Conservation (phyloP, 805 yeast genomes). For the Kazachstania taianensis region DNA sequence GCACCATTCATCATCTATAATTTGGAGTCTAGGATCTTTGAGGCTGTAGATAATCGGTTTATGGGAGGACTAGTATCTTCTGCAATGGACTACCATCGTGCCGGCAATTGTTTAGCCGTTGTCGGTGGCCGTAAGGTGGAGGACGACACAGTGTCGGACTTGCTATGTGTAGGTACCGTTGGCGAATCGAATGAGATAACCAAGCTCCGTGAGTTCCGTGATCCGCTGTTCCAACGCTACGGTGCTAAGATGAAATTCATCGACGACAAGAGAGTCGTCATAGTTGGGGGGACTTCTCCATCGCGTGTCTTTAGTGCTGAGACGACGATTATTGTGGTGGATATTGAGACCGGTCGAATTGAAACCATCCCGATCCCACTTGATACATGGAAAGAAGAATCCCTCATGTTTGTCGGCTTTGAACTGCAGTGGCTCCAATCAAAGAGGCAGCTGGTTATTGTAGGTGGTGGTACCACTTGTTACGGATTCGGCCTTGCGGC, state of each 20-base stretch:
- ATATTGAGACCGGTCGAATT: slow-evolving; percentile 14
- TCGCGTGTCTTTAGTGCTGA: slow-evolving; percentile 25
- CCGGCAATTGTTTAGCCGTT: slow-evolving; percentile 11
- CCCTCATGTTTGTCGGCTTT: slow-evolving; percentile 43
- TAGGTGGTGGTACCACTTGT: slow-evolving; percentile 76
- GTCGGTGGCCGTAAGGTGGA: slow-evolving; percentile 17
- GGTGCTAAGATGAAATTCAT: slow-evolving; percentile 36
- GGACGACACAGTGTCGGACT: slow-evolving; percentile 27
- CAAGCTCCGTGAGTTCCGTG: slow-evolving; percentile 12
- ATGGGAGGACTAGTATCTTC: slow-evolving; percentile 14
- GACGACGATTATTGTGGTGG: slow-evolving; percentile 32
- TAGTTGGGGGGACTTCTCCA: slow-evolving; percentile 52
- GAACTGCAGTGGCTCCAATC: slow-evolving; percentile 28
- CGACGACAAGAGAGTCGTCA: slow-evolving; percentile 28
- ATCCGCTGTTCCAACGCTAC: slow-evolving; percentile 35
- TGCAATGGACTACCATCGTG: slow-evolving; percentile 11
- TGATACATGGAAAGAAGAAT: slow-evolving; percentile 30
- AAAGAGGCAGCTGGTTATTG: slow-evolving; percentile 12
- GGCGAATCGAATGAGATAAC: slow-evolving; percentile 10
- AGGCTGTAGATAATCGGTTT: neutral
- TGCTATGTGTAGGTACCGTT: slow-evolving; percentile 21
- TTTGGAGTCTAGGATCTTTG: slow-evolving; percentile 3
- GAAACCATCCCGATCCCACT: slow-evolving; percentile 25
- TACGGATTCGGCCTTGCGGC: slow-evolving; percentile 65
- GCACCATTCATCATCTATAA: slow-evolving; percentile 16